Evolutionary conservation across 345 rosid genomes (phyloP).

Genomic region (Erysimum cheiranthoides): DNA sequence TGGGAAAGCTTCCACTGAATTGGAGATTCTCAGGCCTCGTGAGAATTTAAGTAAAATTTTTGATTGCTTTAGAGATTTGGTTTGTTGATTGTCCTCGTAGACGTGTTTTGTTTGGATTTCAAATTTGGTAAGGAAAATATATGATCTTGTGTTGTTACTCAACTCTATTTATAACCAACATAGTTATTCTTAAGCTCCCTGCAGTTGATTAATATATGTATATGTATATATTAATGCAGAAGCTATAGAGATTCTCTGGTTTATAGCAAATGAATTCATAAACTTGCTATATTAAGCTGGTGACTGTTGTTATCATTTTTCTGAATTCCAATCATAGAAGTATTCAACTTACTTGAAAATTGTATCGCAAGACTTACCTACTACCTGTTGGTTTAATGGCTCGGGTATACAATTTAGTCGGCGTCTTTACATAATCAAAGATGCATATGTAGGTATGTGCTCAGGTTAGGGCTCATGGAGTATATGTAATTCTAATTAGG

Average conservation of each 20-base stretch:
- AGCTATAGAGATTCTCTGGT: background rate
- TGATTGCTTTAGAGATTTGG: background rate
- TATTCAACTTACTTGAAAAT: background rate
- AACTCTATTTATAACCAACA: background rate
- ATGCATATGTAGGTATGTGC: background rate
- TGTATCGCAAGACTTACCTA: background rate
- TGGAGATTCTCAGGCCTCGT: background rate
- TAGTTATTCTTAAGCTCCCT: background rate
- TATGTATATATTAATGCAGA: constrained; percentile 1
- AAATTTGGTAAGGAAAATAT: background rate
- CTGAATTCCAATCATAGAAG: background rate
- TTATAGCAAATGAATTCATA: background rate
- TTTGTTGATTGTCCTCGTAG: background rate
- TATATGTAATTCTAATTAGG: background rate
- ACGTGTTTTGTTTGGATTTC: background rate
- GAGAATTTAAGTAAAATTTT: background rate
- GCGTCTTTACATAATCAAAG: background rate
- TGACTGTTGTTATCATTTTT: background rate
- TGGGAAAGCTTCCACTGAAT: background rate
- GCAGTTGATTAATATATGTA: background rate
- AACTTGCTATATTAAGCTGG: background rate
- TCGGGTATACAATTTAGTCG: too few species aligned
- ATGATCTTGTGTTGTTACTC: background rate
- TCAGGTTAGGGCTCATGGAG: background rate
- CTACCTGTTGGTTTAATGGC: too few species aligned